These are phyloP conservation scores for Yamadazyma philogaea DNA, from an alignment of 805 yeast species.

Conservation along the genomic window DNA sequence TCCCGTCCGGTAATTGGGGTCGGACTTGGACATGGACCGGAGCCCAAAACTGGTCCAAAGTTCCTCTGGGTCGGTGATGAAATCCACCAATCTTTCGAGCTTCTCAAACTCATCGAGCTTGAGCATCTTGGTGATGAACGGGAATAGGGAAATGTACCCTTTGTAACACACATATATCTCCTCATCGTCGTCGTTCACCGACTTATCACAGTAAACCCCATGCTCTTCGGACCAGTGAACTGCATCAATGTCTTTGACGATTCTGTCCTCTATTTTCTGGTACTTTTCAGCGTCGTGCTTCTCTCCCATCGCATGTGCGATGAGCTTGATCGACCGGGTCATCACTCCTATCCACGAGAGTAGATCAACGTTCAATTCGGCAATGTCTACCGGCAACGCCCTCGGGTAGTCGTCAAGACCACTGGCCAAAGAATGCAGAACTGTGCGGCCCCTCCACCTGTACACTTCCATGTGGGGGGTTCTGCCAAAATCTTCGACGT, in stretches of 20 bases:
- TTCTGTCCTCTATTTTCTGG: constrained; percentile 49
- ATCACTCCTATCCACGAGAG: constrained; percentile 92
- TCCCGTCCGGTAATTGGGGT: constrained; percentile 62
- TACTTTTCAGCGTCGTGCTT: constrained; percentile 58
- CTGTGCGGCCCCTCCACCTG: constrained; percentile 92
- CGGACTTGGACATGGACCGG: constrained; percentile 71
- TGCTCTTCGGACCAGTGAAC: constrained; percentile 77
- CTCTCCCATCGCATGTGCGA: constrained; percentile 62
- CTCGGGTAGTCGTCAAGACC: constrained; percentile 97
- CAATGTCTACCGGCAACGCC: constrained; percentile 72
- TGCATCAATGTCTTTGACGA: constrained; percentile 61
- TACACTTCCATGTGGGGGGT: constrained; percentile 56
- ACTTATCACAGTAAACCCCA: constrained; percentile 75
- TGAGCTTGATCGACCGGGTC: constrained; percentile 75
- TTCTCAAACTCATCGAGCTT: constrained; percentile 41
- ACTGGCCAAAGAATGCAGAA: constrained; percentile 81
- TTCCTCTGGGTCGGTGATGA: constrained; percentile 65
- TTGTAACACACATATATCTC: constrained; percentile 72
- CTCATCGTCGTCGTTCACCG: constrained; percentile 71
- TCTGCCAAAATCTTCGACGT: constrained; percentile 67
- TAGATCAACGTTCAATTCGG: constrained; percentile 88
- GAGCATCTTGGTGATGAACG: constrained; percentile 71
- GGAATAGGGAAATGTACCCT: constrained; percentile 85
- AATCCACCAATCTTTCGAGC: constrained; percentile 50
- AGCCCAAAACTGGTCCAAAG: constrained; percentile 79